Evolutionary conservation across 805 yeast genomes (phyloP).

Genomic region (Candida gorgasii): DNA sequence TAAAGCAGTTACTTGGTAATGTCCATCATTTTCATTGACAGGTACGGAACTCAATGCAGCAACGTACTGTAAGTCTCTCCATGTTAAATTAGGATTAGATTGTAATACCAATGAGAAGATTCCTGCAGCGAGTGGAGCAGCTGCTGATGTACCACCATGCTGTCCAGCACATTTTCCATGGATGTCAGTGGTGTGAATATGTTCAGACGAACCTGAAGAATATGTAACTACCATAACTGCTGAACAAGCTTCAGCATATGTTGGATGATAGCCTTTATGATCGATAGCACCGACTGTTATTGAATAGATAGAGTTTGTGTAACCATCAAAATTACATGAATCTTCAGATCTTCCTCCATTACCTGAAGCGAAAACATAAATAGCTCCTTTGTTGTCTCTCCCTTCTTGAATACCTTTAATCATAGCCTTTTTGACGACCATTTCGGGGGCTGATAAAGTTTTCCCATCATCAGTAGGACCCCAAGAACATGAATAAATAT

Average conservation of each 20-base stretch:
- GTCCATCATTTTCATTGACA: constrained; percentile 65
- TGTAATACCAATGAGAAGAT: constrained; percentile 78
- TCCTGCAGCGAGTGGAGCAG: constrained; percentile 99
- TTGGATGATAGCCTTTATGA: constrained; percentile 81
- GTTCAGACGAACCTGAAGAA: constrained; percentile 87
- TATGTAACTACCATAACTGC: constrained; percentile 95
- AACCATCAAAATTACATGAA: constrained; percentile 95
- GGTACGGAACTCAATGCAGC: constrained; percentile 70
- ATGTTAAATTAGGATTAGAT: constrained; percentile 83
- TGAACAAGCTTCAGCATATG: constrained; percentile 88
- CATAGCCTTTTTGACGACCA: constrained; percentile 76
- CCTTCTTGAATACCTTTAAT: constrained; percentile 85
- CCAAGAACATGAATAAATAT: constrained; percentile 97
- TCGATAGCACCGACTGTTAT: constrained; percentile 95
- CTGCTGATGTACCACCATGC: constrained; percentile 98
- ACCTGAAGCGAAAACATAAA: constrained; percentile 95
- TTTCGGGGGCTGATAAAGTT: constrained; percentile 82
- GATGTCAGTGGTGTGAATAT: constrained; percentile 85
- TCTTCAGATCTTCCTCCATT: constrained; percentile 85
- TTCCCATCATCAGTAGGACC: constrained; percentile 95
- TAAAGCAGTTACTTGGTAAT: constrained; percentile 72
- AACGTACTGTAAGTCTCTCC: constrained; percentile 94
- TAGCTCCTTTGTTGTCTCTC: constrained; percentile 74
- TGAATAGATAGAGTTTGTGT: constrained; percentile 92
- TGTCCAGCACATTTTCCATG: constrained; percentile 62